Base-by-base conservation (phyloP, 257 asterid genomes). In the Fraxinus excelsior region DNA sequence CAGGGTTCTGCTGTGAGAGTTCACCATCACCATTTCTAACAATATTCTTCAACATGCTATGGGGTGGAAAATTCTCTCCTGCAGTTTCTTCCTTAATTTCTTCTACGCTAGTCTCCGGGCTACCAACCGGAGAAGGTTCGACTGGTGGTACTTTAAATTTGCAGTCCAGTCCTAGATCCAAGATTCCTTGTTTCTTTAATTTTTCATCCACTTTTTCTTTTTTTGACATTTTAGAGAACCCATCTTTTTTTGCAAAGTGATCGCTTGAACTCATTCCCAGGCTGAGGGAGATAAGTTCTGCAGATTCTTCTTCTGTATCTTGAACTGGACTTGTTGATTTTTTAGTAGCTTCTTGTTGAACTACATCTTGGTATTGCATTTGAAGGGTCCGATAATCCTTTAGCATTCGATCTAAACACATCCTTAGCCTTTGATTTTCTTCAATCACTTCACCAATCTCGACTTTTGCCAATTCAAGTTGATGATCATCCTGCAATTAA, bases 371-470 rank as follows among this genome's bases (percentile, higher is more conserved):
- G 81, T 90, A 95, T 79, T 87, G 93, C 88, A 79, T 77, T 78
- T 95, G 94, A 77, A 95, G 92, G 82, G 85, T 81, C 71, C 76
- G 85, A 34, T 95, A 95, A 16, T 93, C 96, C 82, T 89, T 91
- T 77, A 84, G 86, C 10, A 95, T 79, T 75, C 71, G 85, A 80
- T 90, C 94, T 34, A 95, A 80, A 77, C 86, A 78, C 82, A 40
- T 83, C 76, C 81, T 93, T 2, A 95, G 88, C 81, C 91, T 81
- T 82, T 89, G 91, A 69, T 95, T 95, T 77, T 95, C 99, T 82
- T 91, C 91, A 83, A 87, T 88, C 7, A 93, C 90, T 81, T 93
- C 90, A 5, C 87, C 86, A 86, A 95, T 90, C 81, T 95, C 97
- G 26, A 88, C 91, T 84, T 90, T 93, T 0, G 90, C 77, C 60